Evolutionary conservation across 2,329 filamentous ascomycete genomes (phyloP), one percentile per base, ranked within the genome.

Genomic region (Botrytis porri): DNA sequence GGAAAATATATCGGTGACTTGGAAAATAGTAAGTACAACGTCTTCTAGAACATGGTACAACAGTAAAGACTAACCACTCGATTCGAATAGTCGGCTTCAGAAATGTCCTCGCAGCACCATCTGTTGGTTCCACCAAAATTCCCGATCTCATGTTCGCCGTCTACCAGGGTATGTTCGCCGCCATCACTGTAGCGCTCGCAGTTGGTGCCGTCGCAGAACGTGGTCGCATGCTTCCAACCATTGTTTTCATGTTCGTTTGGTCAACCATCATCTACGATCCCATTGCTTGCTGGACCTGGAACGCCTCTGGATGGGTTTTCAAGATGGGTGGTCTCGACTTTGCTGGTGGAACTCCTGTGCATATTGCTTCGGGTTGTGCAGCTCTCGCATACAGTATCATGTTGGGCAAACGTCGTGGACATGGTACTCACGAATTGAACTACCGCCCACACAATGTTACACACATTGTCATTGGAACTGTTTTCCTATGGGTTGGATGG

Each of bases 231-330:
- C 88, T 96, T 9, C 94, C 94, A 20, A 94, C 92, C 81, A 89
- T 97, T 77, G 86, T 97, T 79, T 97, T 97, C 86, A 96, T 97
- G 91, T 95, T 97, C 80, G 85, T 97, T 81, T 97, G 94, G 94
- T 88, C 92, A 1, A 97, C 94, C 8, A 81, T 97, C 74, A 92
- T 97, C 81, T 97, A 97, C 83, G 94, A 97, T 79, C 92, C 94
- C 2, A 94, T 97, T 80, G 94, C 94, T 63, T 97, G 94, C 87
- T 97, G 94, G 94, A 97, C 93, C 14, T 97, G 94, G 94, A 97
- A 97, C 81, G 83, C 92, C 0, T 84, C 85, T 45, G 94, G 94
- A 35, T 97, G 94, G 94, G 89, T 91, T 20, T 92, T 88, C 82
- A 86, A 88, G 76, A 88, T 97, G 83, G 94, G 94, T 64, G 93